phyloP scores from a whole-genome alignment of 1,284 basidiomycete species.

The Papiliotrema laurentii region DNA sequence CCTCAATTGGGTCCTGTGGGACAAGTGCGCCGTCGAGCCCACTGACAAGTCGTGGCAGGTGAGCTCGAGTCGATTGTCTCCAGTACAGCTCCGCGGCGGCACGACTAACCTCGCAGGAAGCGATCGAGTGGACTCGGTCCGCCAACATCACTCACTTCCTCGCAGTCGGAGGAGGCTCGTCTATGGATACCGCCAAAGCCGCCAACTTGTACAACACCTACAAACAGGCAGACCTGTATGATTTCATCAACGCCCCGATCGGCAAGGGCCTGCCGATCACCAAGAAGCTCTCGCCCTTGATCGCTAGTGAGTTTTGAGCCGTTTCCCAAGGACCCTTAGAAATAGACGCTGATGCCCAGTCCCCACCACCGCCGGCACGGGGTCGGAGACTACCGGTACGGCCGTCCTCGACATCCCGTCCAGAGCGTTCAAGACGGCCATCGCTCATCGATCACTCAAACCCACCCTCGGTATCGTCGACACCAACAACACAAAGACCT shows the following conservation, averaged over 20 bases:
- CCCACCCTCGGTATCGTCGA: constrained; percentile 85
- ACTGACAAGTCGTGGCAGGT: constrained; percentile 64
- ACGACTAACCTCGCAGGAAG: constrained; percentile 55
- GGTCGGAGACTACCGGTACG: constrained; percentile 95
- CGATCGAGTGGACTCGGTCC: constrained; percentile 79
- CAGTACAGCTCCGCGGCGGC: neutral
- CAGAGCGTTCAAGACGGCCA: constrained; percentile 90
- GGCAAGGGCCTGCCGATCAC: constrained; percentile 85
- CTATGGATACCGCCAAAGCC: constrained; percentile 91
- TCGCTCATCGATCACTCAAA: constrained; percentile 85
- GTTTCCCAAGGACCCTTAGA: neutral
- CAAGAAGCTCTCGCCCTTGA: constrained; percentile 72
- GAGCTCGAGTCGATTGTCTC: constrained; percentile 10
- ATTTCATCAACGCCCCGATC: constrained; percentile 95
- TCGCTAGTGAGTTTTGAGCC: constrained; percentile 58
- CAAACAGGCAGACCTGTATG: constrained; percentile 84
- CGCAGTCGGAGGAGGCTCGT: constrained; percentile 90
- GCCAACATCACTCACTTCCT: constrained; percentile 91
- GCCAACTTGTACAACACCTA: constrained; percentile 79
- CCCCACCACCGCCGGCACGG: constrained; percentile 93
- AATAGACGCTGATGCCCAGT: constrained; percentile 49
- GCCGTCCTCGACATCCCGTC: constrained; percentile 85
- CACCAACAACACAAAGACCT: constrained; percentile 78
- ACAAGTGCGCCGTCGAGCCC: constrained; percentile 80
- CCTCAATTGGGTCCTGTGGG: constrained; percentile 71